A percentile compares a stretch with the other conserved stretches of the same genome.
These are phyloP conservation scores for Lasiodiplodia citricola DNA, from an alignment of 2,329 filamentous ascomycete species.

Conservation along the genomic window DNA sequence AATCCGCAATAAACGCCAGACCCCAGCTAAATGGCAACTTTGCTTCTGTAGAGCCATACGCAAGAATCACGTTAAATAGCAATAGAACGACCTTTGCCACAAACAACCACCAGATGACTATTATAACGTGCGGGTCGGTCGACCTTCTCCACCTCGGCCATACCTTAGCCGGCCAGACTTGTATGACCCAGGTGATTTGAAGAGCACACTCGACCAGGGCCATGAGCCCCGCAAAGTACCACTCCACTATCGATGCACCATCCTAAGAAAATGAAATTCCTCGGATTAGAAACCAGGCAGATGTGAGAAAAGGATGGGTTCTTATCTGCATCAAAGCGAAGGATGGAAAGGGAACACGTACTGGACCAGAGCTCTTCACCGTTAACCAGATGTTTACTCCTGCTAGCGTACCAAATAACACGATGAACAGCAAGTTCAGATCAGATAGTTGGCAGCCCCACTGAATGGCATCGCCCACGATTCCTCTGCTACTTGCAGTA, in stretches of 20 bases:
- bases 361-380: not conserved
- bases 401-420: not conserved
- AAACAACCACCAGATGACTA: not conserved
- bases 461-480: not conserved
- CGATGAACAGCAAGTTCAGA: not conserved
- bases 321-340: no score
- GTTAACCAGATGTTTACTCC: not conserved
- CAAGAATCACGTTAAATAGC: not conserved
- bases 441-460: not conserved
- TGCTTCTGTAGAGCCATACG: not conserved
- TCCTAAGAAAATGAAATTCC: not conserved
- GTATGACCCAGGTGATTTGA: not conserved
- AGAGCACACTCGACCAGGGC: not conserved
- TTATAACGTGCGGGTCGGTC: not conserved
- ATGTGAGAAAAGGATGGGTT: no score
- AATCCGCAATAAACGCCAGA: not conserved
- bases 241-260: not conserved
- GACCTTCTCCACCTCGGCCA: not conserved
- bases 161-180: not conserved
- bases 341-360: not conserved
- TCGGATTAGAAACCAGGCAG: not conserved
- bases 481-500: not conserved
- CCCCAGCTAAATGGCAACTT: not conserved
- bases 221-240: not conserved
- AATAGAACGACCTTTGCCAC: not conserved